Evolutionary conservation across 2,329 filamentous ascomycete species (phyloP).

Genomic region (Helotiales sp.): DNA sequence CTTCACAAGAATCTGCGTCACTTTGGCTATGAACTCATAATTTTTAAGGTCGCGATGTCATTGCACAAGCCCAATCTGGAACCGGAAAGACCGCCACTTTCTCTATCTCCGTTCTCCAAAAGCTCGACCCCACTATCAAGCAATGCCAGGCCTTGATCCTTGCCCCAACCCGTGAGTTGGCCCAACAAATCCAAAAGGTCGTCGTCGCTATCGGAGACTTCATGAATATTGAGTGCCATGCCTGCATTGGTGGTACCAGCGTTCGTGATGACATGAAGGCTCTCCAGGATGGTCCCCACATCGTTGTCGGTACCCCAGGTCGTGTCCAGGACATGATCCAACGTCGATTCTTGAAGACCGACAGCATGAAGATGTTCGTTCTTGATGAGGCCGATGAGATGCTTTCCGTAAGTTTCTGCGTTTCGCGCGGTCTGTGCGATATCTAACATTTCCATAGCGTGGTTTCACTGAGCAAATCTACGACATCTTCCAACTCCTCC

Average conservation of each 20-base stretch:
- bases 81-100: slow-evolving; percentile 99
- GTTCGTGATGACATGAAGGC: slow-evolving; percentile 99
- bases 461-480: slow-evolving; percentile 99
- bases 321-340: slow-evolving; percentile 99
- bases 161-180: slow-evolving; percentile 96
- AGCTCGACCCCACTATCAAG: slow-evolving; percentile 95
- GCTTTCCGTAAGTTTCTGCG: slow-evolving; percentile 75
- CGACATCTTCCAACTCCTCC: slow-evolving; percentile 99
- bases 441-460: slow-evolving; percentile 61
- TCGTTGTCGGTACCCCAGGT: slow-evolving; percentile 96
- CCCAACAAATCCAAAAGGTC: slow-evolving; percentile 99
- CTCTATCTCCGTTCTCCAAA: slow-evolving; percentile 98
- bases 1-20: slow-evolving; percentile 13
- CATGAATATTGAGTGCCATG: slow-evolving; percentile 99
- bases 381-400: slow-evolving; percentile 99
- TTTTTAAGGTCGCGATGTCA: slow-evolving; percentile 86
- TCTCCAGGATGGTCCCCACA: slow-evolving; percentile 92
- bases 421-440: neutral
- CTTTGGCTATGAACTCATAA: slow-evolving; percentile 30
- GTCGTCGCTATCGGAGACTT: slow-evolving; percentile 98
- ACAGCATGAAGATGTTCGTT: slow-evolving; percentile 99
- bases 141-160: slow-evolving; percentile 98
- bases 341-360: slow-evolving; percentile 94
- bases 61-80: slow-evolving; percentile 99
- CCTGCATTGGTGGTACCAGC: slow-evolving; percentile 98